Evolutionary conservation across 2,329 filamentous ascomycete species (phyloP).

Genomic region (Fusarium anguioides): DNA sequence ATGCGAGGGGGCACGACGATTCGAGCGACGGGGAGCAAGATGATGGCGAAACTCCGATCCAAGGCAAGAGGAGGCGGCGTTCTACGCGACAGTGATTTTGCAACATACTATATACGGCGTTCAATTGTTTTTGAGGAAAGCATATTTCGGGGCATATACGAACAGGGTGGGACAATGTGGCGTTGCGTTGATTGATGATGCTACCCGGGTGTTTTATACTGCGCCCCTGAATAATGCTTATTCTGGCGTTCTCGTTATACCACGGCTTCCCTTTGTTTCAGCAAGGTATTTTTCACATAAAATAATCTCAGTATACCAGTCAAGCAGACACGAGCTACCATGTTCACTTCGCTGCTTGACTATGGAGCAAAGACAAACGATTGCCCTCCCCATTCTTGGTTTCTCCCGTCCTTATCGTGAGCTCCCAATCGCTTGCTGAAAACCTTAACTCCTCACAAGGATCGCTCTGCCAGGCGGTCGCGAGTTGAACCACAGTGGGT

Average conservation of each 20-base stretch:
- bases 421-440: background rate
- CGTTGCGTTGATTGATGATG: constrained; percentile 5
- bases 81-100: constrained; percentile 29
- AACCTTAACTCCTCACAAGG: background rate
- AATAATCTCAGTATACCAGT: constrained; percentile 11
- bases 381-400: background rate
- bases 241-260: constrained; percentile 27
- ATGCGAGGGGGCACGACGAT: constrained; percentile 53
- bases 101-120: constrained; percentile 29
- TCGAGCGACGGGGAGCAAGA: constrained; percentile 59
- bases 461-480: background rate
- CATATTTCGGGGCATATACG: constrained; percentile 19
- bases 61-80: constrained; percentile 41
- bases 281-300: constrained; percentile 13
- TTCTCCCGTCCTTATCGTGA: background rate
- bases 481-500: too few species aligned
- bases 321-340: background rate
- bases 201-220: background rate
- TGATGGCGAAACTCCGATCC: constrained; percentile 33
- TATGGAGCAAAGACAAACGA: background rate
- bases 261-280: constrained; percentile 23
- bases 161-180: constrained; percentile 17
- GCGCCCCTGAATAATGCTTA: background rate
- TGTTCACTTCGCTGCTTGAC: background rate
- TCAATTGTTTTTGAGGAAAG: constrained; percentile 14